These are phyloP conservation scores for Paramecium caudatum DNA, from an alignment of 73 alveolate species.

Conservation along the genomic window DNA sequence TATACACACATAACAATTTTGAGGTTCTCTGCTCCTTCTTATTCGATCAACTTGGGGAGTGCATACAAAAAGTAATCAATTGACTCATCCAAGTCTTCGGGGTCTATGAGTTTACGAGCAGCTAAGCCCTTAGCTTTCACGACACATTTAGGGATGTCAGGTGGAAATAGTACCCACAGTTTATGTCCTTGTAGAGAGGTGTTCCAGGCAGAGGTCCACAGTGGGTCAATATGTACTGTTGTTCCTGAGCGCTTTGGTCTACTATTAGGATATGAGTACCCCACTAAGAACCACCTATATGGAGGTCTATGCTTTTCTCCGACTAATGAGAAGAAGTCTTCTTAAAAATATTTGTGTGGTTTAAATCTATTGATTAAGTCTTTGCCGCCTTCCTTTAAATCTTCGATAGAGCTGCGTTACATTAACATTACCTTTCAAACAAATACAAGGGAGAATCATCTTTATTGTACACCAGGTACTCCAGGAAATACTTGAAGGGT, in stretches of 20 bases:
- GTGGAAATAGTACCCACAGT: conserved; percentile 88
- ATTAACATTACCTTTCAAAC: conserved; percentile 78
- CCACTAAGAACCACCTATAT: conserved; percentile 91
- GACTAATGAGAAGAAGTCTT: conserved; percentile 76
- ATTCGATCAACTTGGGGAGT: conserved; percentile 79
- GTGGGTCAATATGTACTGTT: conserved; percentile 88
- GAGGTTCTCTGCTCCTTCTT: conserved; percentile 69
- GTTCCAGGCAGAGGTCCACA: conserved; percentile 92
- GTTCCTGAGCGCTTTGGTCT: conserved; percentile 91
- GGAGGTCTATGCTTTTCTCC: conserved; percentile 90
- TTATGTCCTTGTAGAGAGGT: conserved; percentile 86
- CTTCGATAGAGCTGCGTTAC: conserved; percentile 77
- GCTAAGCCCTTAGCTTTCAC: conserved; percentile 79
- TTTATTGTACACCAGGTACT: conserved; percentile 82
- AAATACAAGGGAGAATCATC: conserved; percentile 90
- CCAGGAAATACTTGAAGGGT: conserved; percentile 82
- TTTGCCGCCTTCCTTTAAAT: conserved; percentile 79
- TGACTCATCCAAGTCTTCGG: conserved; percentile 89
- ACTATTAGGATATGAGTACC: conserved; percentile 57
- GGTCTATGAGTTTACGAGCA: conserved; percentile 74
- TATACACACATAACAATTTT: conserved; percentile 75
- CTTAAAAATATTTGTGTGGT: conserved; percentile 83
- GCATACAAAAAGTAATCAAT: conserved; percentile 84
- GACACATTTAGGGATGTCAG: conserved; percentile 75
- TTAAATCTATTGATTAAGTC: conserved; percentile 80